Percentiles rank a stretch among this genome's conserved stretches.
These are phyloP conservation scores for Aspergillus cejpii DNA, from an alignment of 2,329 filamentous ascomycete genomes.

Conservation along the genomic window DNA sequence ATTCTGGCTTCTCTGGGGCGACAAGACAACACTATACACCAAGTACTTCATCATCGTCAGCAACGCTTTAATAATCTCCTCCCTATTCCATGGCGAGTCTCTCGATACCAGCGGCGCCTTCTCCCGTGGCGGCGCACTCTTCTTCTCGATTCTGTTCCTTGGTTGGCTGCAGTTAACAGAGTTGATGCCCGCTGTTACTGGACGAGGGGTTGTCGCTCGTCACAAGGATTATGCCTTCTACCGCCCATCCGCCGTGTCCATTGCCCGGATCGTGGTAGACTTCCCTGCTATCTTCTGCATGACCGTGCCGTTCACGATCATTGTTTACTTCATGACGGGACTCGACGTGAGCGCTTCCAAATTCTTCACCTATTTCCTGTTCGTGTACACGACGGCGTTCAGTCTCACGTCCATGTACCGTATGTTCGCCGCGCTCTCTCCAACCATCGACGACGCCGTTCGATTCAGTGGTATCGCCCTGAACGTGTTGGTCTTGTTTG, in stretches of 20 bases:
- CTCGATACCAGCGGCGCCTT: conserved; percentile 57
- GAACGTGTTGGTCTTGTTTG: conserved; percentile 58
- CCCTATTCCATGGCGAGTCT: conserved; percentile 65
- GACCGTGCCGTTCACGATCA: conserved; percentile 54
- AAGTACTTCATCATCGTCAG: conserved; percentile 73
- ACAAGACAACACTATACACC: conserved; percentile 67
- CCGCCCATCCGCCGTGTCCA: conserved; percentile 58
- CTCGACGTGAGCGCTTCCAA: conserved; percentile 55
- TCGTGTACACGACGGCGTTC: conserved; percentile 58
- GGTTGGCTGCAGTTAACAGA: conserved; percentile 70
- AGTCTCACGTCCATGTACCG: conserved; percentile 59
- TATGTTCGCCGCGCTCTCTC: conserved; percentile 59
- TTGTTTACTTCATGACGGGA: conserved; percentile 60
- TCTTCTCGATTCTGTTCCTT: conserved; percentile 62
- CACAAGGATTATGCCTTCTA: conserved; percentile 65
- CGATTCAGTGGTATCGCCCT: conserved; percentile 56
- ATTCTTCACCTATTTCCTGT: conserved; percentile 61
- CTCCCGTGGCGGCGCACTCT: conserved; percentile 55
- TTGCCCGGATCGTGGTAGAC: conserved; percentile 58
- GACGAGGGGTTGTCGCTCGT: conserved; percentile 61
- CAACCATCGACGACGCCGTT: conserved; percentile 60
- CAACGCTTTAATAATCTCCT: conserved; percentile 68
- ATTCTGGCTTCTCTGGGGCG: conserved; percentile 70
- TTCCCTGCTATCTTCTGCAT: conserved; percentile 55
- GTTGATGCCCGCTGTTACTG: conserved; percentile 67